These are phyloP conservation scores for Populus alba DNA, from an alignment of 345 rosid species.

Conservation along the genomic window DNA sequence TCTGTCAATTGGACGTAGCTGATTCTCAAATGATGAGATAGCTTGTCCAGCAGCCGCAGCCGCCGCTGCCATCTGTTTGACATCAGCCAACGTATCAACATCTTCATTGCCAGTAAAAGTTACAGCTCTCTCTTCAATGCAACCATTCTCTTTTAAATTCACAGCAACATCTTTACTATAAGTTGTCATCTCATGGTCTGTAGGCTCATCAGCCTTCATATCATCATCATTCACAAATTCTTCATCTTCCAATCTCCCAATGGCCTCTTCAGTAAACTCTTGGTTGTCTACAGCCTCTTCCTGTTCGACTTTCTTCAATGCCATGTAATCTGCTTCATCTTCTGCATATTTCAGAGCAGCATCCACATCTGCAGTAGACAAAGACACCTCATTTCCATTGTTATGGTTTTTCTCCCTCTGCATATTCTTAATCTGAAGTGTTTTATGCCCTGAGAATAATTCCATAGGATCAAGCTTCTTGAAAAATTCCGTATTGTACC, in stretches of 20 bases:
- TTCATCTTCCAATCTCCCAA: constrained; percentile 87
- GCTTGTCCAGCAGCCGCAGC: constrained; percentile 94
- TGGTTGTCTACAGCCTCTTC: constrained; percentile 99
- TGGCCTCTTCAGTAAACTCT: constrained; percentile 95
- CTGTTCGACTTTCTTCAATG: constrained; percentile 91
- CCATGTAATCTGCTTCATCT: constrained; percentile 99
- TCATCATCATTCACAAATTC: constrained; percentile 75
- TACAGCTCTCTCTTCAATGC: constrained; percentile 55
- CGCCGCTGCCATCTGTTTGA: constrained; percentile 90
- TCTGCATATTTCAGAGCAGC: constrained; percentile 95
- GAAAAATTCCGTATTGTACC: constrained; percentile 94
- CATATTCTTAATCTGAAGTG: constrained; percentile 49
- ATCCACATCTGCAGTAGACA: constrained; percentile 92
- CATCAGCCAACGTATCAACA: constrained; percentile 83
- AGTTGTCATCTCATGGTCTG: constrained; percentile 44
- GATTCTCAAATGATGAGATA: constrained; percentile 78
- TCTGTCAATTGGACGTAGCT: constrained; percentile 89
- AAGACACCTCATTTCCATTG: constrained; percentile 50
- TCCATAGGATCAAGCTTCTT: constrained; percentile 99
- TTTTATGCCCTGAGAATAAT: constrained; percentile 79
- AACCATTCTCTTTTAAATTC: constrained; percentile 30
- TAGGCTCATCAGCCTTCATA: constrained; percentile 67
- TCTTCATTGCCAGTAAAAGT: constrained; percentile 69
- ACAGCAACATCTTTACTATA: constrained; percentile 40
- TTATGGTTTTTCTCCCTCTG: constrained; percentile 48